Base-by-base conservation (phyloP, 208 protist genomes). In the Leishmania tarentolae region DNA sequence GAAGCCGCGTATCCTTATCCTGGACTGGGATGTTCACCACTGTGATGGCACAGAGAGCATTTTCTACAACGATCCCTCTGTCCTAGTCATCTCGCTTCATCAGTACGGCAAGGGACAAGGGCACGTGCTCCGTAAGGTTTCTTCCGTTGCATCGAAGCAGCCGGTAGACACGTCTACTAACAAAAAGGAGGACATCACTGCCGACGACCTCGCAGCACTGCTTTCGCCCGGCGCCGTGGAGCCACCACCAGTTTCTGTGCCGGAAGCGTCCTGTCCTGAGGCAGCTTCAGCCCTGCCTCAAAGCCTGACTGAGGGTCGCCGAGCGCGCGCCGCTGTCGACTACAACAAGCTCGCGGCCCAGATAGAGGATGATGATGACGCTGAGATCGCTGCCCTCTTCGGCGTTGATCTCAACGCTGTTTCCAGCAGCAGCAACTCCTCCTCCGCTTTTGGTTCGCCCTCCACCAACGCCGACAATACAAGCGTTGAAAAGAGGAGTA, bases 21-120 rank as follows among this genome's bases (percentile, higher is more conserved):
- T 99, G 52, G 98, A 99, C 85, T 99, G 97, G 97, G 98, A 99
- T 80, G 94, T 98, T 15, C 97, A 99, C 68, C 97, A 99, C 88
- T 95, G 98, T 74, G 98, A 99, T 78, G 98, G 97, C 13, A 99
- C 96, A 28, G 96, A 99, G 84, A 91, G 86, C 70, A 94, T 98
- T 50, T 99, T 99, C 80, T 93, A 98, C 73, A 86, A 98, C 69
- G 94, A 98, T 82, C 91, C 91, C 2, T 93, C 88, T 37, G 94
- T 99, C 8, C 88, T 99, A 0, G 98, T 98, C 70, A 86, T 99
- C 21, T 98, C 92, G 6, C 87, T 99, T 9, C 98, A 99, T 82
- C 91, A 98, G 71, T 93, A 98, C 84, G 86, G 90, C 52, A 88
- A 89, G 21, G 92, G 88, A 37, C 78, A 82, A 3, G 89, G 87